phyloP scores from a whole-genome alignment of 331 rosid species.

The Cucumis variabilis region DNA sequence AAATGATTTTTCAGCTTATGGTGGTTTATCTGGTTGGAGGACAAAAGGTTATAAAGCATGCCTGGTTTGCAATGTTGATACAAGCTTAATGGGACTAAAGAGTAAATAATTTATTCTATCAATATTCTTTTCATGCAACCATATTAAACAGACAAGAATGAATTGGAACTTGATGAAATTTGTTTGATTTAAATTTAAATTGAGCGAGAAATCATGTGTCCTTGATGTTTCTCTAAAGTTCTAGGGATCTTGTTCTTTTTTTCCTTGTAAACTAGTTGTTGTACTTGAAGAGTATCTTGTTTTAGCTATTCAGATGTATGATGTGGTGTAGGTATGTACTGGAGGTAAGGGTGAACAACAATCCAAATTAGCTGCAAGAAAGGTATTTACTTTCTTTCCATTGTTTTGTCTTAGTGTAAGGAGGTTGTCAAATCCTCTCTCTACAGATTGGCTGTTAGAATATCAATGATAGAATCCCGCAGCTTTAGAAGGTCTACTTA shows the following conservation, averaged over 20 bases:
- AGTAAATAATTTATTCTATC: not conserved
- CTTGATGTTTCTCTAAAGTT: not conserved
- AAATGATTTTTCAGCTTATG: no score
- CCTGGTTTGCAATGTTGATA: no score
- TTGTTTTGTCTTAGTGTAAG: not conserved
- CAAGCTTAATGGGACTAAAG: no score
- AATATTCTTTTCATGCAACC: not conserved
- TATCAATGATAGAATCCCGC: not conserved
- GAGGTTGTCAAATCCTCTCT: not conserved
- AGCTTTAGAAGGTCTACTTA: not conserved
- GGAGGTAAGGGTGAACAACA: conserved; percentile 96
- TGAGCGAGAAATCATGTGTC: not conserved
- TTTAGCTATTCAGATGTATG: not conserved
- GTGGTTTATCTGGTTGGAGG: no score
- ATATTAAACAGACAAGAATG: not conserved
- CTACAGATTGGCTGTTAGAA: not conserved
- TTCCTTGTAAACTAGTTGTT: not conserved
- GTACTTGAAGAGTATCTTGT: not conserved
- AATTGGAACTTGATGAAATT: not conserved
- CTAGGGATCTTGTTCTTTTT: not conserved
- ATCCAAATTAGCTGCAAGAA: conserved; percentile 95
- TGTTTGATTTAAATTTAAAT: not conserved
- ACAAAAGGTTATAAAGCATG: no score
- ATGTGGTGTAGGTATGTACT: conserved; percentile 76
- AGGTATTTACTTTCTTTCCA: conserved; percentile 53